Evolutionary conservation across 805 yeast genomes (phyloP), one percentile per base, ranked within the genome.

Genomic region (Candida takata): DNA sequence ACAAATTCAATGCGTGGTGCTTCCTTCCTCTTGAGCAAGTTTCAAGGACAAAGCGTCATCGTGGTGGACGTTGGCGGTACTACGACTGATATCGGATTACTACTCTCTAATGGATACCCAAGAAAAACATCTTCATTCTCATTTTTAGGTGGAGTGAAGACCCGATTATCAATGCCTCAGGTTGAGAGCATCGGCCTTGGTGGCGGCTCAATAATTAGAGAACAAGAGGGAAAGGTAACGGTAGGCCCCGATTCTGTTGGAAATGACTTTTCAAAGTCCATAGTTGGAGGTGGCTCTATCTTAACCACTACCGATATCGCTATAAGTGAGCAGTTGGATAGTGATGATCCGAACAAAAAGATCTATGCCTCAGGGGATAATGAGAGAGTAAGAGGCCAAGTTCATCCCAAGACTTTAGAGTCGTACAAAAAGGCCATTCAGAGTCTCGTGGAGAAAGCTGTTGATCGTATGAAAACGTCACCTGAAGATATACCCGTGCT

Each of bases 161-260:
- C 65, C 58, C 65, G 64, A 40, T 62, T 69, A 35, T 59, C 72
- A 3, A 69, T 68, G 74, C 74, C 74, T 7, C 72, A 68, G 23
- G 72, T 66, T 14, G 72, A 65, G 44, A 61, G 69, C 41, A 61
- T 70, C 36, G 76, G 75, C 1, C 55, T 70, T 4, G 75, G 76
- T 24, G 74, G 74, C 36, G 75, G 75, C 3, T 69, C 74, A 3
- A 57, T 65, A 14, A 70, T 70, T 8, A 46, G 67, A 31, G 52
- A 44, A 12, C 40, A 40, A 2, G 46, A 43, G 18, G 49, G 36
- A 4, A 25, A 37, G 3, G 30, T 65, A 4, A 54, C 65, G 4
- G 55, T 69, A 21, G 75, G 75, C 1, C 74, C 76, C 0, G 74
- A 69, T 31, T 68, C 74, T n/a, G 65, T 65, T 15, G 76, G 74